Conservation (phyloP, 2,329 filamentous ascomycete genomes). For the Aotearoamyces nothofagi region DNA sequence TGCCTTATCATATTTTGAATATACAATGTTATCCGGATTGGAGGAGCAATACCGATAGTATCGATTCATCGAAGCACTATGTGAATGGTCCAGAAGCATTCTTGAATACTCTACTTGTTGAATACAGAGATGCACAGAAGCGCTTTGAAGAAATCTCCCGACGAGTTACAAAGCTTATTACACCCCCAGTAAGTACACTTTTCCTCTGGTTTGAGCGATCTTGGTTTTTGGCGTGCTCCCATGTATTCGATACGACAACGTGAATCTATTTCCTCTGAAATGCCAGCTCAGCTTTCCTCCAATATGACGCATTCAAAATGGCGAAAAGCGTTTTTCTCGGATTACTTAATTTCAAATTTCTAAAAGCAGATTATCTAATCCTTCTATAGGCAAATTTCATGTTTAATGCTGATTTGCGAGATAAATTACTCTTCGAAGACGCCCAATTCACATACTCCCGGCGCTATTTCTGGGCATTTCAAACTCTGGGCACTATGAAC, state of each 20-base stretch:
- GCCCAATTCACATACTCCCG: slow-evolving; percentile 43
- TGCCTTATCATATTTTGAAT: slow-evolving; percentile 42
- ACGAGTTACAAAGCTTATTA: slow-evolving; percentile 40
- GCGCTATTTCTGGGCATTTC: slow-evolving; percentile 47
- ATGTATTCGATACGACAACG: slow-evolving; percentile 2
- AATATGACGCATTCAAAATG: too few relatives aligned
- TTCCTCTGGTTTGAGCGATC: neutral
- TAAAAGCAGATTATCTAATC: too few relatives aligned
- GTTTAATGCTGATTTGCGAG: slow-evolving; percentile 37
- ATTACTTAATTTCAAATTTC: too few relatives aligned
- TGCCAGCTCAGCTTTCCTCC: too few relatives aligned
- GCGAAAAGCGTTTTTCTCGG: too few relatives aligned
- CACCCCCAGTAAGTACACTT: slow-evolving; percentile 28
- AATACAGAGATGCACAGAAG: slow-evolving; percentile 44
- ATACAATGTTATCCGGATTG: slow-evolving; percentile 46
- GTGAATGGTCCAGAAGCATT: slow-evolving; percentile 48
- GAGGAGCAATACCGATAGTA: slow-evolving; percentile 36
- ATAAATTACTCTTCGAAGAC: slow-evolving; percentile 45
- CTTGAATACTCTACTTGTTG: slow-evolving; percentile 37
- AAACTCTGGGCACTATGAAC: slow-evolving; percentile 43
- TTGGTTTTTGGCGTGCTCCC: neutral
- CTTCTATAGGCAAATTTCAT: slow-evolving; percentile 32
- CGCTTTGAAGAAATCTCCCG: slow-evolving; percentile 40
- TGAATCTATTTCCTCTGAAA: too few relatives aligned
- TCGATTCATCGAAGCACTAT: slow-evolving; percentile 37